Evolutionary conservation across 1,284 basidiomycete genomes (phyloP).

Genomic region (Sphaerobolus stellatus): DNA sequence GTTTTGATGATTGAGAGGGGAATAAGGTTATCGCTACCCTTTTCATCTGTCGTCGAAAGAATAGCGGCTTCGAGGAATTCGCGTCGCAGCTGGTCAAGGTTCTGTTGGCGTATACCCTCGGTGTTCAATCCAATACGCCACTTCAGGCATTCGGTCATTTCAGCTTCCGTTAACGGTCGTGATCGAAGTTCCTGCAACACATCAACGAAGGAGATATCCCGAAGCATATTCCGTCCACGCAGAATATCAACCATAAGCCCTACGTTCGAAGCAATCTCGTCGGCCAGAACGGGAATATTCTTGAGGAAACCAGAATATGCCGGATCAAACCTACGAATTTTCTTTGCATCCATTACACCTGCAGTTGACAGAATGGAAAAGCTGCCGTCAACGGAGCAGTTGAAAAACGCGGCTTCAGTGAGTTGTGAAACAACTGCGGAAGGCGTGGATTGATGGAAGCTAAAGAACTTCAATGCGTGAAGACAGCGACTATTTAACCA

Average conservation of each 20-base stretch:
- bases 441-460: slow-evolving; percentile 84
- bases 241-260: slow-evolving; percentile 65
- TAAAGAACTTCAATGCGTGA: slow-evolving; percentile 89
- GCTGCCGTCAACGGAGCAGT: slow-evolving; percentile 43
- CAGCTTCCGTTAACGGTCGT: slow-evolving; percentile 70
- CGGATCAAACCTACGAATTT: slow-evolving; percentile 79
- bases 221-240: slow-evolving; percentile 69
- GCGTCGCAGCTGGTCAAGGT: slow-evolving; percentile 17
- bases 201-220: slow-evolving; percentile 82
- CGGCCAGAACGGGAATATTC: slow-evolving; percentile 74
- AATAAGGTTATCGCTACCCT: slow-evolving; percentile 48
- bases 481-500: slow-evolving; percentile 67
- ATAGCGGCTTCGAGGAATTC: slow-evolving; percentile 74
- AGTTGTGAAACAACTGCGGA: slow-evolving; percentile 79
- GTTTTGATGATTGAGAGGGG: slow-evolving; percentile 70
- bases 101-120: slow-evolving; percentile 45
- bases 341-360: slow-evolving; percentile 70
- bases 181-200: slow-evolving; percentile 78
- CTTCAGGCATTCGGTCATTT: slow-evolving; percentile 80
- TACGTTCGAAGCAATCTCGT: slow-evolving; percentile 64
- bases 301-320: slow-evolving; percentile 79
- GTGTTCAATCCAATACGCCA: slow-evolving; percentile 84
- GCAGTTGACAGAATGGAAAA: slow-evolving; percentile 80
- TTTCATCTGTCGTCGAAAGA: slow-evolving; percentile 44
- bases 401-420: slow-evolving; percentile 83